These are phyloP conservation scores for Loxodes magnus DNA, from an alignment of 73 alveolate species.

Conservation along the genomic window DNA sequence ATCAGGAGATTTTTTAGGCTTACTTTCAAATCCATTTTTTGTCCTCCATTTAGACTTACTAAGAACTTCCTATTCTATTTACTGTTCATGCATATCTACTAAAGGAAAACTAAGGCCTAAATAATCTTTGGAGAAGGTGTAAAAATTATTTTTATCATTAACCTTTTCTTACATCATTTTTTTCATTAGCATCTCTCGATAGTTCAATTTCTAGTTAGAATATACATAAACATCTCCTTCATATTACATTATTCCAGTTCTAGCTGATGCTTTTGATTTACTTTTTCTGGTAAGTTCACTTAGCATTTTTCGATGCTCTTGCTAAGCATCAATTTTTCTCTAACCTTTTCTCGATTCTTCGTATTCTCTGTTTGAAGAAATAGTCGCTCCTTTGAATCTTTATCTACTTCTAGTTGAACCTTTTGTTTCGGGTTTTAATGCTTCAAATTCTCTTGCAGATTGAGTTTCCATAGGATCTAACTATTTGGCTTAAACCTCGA, in stretches of 20 bases:
- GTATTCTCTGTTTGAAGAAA: slow-evolving; percentile 10
- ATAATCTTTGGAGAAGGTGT: slow-evolving; percentile 35
- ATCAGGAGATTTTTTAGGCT: too few species aligned
- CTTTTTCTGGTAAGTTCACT: too few species aligned
- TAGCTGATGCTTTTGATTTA: too few species aligned
- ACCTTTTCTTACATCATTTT: slow-evolving; percentile 25
- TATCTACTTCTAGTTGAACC: slow-evolving; percentile 12
- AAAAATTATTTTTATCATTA: slow-evolving; percentile 31
- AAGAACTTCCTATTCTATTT: too few species aligned
- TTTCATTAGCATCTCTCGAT: slow-evolving; percentile 33
- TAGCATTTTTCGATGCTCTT: too few species aligned
- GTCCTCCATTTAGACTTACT: too few species aligned
- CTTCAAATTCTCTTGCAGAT: neutral
- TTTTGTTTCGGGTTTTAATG: slow-evolving; percentile 11
- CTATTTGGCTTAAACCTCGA: neutral
- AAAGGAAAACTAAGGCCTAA: slow-evolving; percentile 45
- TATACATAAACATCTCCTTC: slow-evolving; percentile 46
- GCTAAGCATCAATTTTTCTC: too few species aligned
- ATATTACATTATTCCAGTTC: too few species aligned
- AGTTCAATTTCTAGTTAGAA: slow-evolving; percentile 40
- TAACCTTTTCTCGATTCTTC: too few species aligned
- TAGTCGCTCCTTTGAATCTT: neutral
- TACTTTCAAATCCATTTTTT: too few species aligned
- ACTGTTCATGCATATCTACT: too few species aligned
- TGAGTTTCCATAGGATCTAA: neutral